Conservation (phyloP, 106 monocot species). For the Dioscorea dumetorum region DNA sequence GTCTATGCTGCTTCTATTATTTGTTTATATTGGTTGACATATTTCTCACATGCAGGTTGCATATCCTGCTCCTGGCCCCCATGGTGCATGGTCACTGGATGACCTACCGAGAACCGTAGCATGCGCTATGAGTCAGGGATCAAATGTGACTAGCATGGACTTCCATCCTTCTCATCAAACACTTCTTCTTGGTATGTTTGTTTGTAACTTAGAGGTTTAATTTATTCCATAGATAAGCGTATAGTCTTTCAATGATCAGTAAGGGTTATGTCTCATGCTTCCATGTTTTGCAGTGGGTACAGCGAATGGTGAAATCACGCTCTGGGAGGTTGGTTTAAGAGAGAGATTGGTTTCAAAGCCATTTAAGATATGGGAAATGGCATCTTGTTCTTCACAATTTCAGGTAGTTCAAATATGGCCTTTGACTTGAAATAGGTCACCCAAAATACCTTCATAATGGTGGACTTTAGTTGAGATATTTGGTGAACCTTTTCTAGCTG, state of each 20-base stretch:
- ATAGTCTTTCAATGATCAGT: too few species aligned
- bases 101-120: slow-evolving; percentile 50
- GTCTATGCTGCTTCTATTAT: not conserved
- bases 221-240: too few species aligned
- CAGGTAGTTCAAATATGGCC: slow-evolving; percentile 21
- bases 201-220: too few species aligned
- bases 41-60: slow-evolving; percentile 20
- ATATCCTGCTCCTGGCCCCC: slow-evolving; percentile 30
- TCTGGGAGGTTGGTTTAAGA: slow-evolving; percentile 61
- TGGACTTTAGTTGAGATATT: too few species aligned
- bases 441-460: too few species aligned
- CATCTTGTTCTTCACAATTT: slow-evolving; percentile 31
- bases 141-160: slow-evolving; percentile 73
- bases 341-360: slow-evolving; percentile 52
- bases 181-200: slow-evolving; percentile 39
- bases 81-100: slow-evolving; percentile 47
- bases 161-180: slow-evolving; percentile 68
- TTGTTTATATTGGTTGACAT: too few species aligned
- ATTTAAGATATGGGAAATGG: slow-evolving; percentile 46
- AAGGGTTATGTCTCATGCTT: not conserved
- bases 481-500: too few species aligned
- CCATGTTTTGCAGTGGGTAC: slow-evolving; percentile 33
- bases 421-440: not conserved
- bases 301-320: slow-evolving; percentile 50
- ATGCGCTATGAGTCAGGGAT: slow-evolving; percentile 54